Evolutionary conservation across 306 rosid genomes (phyloP).

Genomic region (Hippophae rhamnoides): DNA sequence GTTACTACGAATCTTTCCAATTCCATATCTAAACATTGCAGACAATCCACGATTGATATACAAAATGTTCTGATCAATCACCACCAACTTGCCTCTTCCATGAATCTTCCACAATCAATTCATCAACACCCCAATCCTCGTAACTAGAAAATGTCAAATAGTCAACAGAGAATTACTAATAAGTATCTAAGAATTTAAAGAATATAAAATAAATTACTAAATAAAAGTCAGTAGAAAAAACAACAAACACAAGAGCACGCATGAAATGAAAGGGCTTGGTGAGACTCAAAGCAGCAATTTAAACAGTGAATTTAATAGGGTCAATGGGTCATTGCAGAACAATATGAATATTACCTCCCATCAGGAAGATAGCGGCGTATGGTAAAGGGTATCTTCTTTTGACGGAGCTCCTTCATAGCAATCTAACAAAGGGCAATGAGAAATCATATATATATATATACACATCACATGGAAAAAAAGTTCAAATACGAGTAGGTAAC

Average conservation of each 20-base stretch:
- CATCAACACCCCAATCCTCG: slow-evolving; percentile 99
- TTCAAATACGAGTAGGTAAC: background rate
- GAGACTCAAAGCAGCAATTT: too few relatives aligned
- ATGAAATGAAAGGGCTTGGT: too few relatives aligned
- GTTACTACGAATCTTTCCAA: too few relatives aligned
- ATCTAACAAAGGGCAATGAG: slow-evolving; percentile 28
- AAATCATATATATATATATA: background rate
- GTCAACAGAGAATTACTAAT: background rate
- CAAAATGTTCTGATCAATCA: slow-evolving; percentile 22
- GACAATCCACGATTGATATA: too few relatives aligned
- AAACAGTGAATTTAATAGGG: too few relatives aligned
- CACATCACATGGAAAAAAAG: background rate
- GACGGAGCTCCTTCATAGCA: slow-evolving; percentile 97
- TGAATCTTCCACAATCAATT: slow-evolving; percentile 89
- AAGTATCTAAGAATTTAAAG: background rate
- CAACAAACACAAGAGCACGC: background rate
- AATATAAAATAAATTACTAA: background rate
- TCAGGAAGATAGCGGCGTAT: slow-evolving; percentile 94
- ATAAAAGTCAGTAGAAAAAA: background rate
- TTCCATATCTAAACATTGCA: too few relatives aligned
- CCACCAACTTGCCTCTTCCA: slow-evolving; percentile 99
- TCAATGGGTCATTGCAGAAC: too few relatives aligned
- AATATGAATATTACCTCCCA: slow-evolving; percentile 56
- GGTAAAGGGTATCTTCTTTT: slow-evolving; percentile 89
- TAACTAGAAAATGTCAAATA: slow-evolving; percentile 36